phyloP scores from a whole-genome alignment of 257 asterid species.

The Jacaranda copaia region DNA sequence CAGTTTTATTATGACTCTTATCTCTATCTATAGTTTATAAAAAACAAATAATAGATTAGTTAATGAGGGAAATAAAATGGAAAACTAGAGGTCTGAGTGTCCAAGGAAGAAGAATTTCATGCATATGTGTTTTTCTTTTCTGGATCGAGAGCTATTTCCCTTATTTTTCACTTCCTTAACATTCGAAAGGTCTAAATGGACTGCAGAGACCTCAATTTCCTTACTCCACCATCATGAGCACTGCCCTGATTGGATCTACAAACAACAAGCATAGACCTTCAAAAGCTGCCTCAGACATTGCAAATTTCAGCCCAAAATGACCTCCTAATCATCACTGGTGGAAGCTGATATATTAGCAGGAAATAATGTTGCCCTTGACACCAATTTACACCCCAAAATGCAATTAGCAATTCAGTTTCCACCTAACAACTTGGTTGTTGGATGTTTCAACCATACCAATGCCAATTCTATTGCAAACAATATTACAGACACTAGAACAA shows the following conservation, averaged over 20 bases:
- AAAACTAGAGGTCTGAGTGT: background rate
- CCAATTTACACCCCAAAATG: constrained; percentile 5
- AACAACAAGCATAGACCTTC: background rate
- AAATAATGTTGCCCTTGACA: background rate
- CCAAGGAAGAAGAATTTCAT: constrained; percentile 4
- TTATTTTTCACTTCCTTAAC: constrained; percentile 11
- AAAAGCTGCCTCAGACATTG: background rate
- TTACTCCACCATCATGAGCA: too few relatives aligned
- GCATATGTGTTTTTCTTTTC: background rate
- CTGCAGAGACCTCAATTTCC: background rate
- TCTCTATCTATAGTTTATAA: background rate
- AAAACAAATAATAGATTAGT: background rate
- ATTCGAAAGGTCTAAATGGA: background rate
- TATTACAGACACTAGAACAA: background rate
- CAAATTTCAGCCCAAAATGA: background rate
- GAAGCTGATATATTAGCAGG: background rate
- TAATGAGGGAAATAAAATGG: background rate
- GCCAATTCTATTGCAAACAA: constrained; percentile 10
- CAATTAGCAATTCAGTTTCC: background rate
- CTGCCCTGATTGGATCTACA: background rate
- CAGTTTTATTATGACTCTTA: background rate
- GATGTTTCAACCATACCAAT: background rate
- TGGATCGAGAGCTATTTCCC: background rate
- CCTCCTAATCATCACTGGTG: background rate
- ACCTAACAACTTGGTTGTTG: background rate